Conservation (phyloP, 1,284 basidiomycete species). For the Apiotrichum gracile region DNA sequence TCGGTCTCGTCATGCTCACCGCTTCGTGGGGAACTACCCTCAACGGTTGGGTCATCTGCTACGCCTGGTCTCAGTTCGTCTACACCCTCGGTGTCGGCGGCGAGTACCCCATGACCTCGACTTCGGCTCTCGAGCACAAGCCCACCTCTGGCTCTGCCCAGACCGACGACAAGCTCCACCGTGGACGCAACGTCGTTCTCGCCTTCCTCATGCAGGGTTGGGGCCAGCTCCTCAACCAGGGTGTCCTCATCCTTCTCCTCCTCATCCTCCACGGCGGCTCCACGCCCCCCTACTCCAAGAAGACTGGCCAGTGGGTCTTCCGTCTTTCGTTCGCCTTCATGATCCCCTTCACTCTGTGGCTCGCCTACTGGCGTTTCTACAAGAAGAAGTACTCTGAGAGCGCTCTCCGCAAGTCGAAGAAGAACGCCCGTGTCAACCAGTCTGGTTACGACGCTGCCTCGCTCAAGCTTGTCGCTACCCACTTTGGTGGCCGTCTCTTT, state of each 20-base stretch:
- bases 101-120: slow-evolving; percentile 56
- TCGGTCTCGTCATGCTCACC: slow-evolving; percentile 54
- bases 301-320: slow-evolving; percentile 54
- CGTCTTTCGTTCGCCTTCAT: slow-evolving; percentile 54
- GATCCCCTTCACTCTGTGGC: slow-evolving; percentile 52
- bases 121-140: slow-evolving; percentile 51
- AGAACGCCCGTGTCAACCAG: slow-evolving; percentile 48
- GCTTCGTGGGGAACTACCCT: slow-evolving; percentile 52
- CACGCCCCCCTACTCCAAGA: slow-evolving; percentile 42
- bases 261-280: slow-evolving; percentile 51
- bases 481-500: slow-evolving; percentile 52
- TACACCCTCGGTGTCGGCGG: slow-evolving; percentile 52
- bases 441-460: slow-evolving; percentile 52
- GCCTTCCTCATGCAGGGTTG: slow-evolving; percentile 54
- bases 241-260: slow-evolving; percentile 50
- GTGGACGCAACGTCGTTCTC: slow-evolving; percentile 53
- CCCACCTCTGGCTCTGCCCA: slow-evolving; percentile 40
- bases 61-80: slow-evolving; percentile 51
- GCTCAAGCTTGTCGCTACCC: slow-evolving; percentile 50
- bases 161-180: slow-evolving; percentile 52
- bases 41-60: slow-evolving; percentile 55
- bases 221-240: slow-evolving; percentile 55
- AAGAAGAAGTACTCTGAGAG: slow-evolving; percentile 45
- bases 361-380: slow-evolving; percentile 54
- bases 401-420: slow-evolving; percentile 49